A percentile compares a stretch with the other conserved stretches of the same genome.
phyloP scores from a whole-genome alignment of 176 grass and related monocot species.

The Hyparrhenia diplandra region DNA sequence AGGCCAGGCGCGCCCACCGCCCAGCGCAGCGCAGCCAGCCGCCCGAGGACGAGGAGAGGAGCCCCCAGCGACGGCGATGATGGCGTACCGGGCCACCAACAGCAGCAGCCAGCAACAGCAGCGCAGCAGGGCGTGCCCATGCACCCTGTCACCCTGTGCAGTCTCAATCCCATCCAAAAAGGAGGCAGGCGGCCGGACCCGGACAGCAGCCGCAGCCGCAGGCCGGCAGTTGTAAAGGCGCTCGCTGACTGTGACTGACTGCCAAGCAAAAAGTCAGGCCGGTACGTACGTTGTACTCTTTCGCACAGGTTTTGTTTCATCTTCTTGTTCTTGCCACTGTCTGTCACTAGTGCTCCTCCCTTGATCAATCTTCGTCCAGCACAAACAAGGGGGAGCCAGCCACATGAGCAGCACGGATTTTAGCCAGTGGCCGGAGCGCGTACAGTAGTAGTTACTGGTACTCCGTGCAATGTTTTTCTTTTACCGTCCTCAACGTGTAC shows the following conservation, averaged over 20 bases:
- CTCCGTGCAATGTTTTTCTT: not conserved
- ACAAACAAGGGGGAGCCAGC: not conserved
- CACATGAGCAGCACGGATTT: not conserved
- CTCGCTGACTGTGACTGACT: not conserved
- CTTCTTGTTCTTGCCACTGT: conserved; percentile 19
- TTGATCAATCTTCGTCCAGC: too few relatives aligned
- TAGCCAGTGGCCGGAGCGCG: not conserved
- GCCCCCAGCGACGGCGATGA: too few relatives aligned
- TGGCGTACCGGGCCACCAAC: too few relatives aligned
- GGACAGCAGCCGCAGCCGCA: too few relatives aligned
- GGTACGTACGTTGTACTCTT: not conserved
- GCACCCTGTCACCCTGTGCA: not conserved
- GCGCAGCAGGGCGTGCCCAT: too few relatives aligned
- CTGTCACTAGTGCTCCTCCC: too few relatives aligned
- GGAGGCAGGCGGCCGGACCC: not conserved
- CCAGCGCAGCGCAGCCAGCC: too few relatives aligned
- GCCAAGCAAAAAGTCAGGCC: not conserved
- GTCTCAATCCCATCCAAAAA: not conserved
- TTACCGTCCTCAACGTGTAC: not conserved
- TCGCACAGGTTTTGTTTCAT: not conserved
- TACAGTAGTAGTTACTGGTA: not conserved
- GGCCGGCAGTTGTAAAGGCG: not conserved
- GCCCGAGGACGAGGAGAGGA: too few relatives aligned
- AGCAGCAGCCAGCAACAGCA: too few relatives aligned
- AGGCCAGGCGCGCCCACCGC: not conserved